phyloP scores from a whole-genome alignment of 495 filamentous ascomycete genomes.

The Aspergillus homomorphus region DNA sequence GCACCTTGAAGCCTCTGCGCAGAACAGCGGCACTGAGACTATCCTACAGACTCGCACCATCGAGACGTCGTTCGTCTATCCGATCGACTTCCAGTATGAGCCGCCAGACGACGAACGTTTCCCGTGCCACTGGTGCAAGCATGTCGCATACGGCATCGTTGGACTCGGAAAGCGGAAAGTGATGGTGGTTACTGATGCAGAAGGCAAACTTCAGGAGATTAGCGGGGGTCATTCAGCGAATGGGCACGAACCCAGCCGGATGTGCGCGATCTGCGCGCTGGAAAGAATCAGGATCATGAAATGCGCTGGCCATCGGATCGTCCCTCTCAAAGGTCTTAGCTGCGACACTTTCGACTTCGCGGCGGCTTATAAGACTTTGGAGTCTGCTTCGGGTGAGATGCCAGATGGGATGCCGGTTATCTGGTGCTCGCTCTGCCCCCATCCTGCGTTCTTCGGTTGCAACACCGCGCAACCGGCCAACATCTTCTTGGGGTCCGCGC shows the following conservation, averaged over 20 bases:
- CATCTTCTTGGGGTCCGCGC: slow-evolving; percentile 7
- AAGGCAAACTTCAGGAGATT: slow-evolving; percentile 27
- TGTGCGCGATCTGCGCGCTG: no score
- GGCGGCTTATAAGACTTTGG: slow-evolving; percentile 24
- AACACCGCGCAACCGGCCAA: slow-evolving; percentile 18
- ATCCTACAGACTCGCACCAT: slow-evolving; percentile 17
- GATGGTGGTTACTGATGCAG: no score
- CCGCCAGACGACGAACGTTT: slow-evolving; percentile 16
- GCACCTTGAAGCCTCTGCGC: neutral
- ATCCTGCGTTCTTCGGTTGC: slow-evolving; percentile 36
- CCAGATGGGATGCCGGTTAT: slow-evolving; percentile 10
- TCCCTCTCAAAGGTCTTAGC: no score
- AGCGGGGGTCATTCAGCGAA: slow-evolving; percentile 27
- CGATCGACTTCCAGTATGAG: slow-evolving; percentile 35
- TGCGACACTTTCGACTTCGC: slow-evolving; percentile 20
- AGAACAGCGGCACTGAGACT: no score
- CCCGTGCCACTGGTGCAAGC: slow-evolving; percentile 40
- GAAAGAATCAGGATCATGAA: no score
- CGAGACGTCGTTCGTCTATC: slow-evolving; percentile 36
- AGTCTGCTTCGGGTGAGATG: no score
- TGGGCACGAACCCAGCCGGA: no score
- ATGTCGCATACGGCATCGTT: slow-evolving; percentile 32
- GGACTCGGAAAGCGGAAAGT: slow-evolving; percentile 26
- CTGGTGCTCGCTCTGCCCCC: slow-evolving; percentile 44
- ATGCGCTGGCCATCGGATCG: no score